Base-by-base conservation (phyloP, 116 monocot species). In the Dioscorea cayenensis region DNA sequence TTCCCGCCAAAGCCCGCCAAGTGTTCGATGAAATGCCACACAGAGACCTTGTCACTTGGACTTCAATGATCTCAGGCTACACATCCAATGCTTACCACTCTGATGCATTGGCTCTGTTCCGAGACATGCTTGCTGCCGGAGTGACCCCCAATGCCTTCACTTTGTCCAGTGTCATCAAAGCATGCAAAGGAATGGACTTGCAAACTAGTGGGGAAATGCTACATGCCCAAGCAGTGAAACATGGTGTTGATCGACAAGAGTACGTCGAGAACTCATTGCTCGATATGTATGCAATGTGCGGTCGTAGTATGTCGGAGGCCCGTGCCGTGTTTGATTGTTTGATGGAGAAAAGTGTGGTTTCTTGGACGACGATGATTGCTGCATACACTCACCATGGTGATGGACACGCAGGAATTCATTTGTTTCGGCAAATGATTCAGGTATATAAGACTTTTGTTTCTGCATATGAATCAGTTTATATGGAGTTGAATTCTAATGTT, bases 351-450 rank as follows among this genome's bases (percentile, higher is more conserved):
- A 82, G 79, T 5, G 75, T 68, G 0, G 86, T 77, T 49, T 66
- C 83, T 0, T 93, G 93, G 89, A 89, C 87, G 0, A 83, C 74
- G 22, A 84, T 93, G 80, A 85, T 93, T 28, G 71, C 93, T 4
- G 83, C 77, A 0, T 85, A 83, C 37, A 74, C 73, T 3, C 80
- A 68, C 4, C 27, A 22, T 5, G 87, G 89, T 18, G 60, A 87
- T 49, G 86, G 73, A 16, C 6, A 2, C 7, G 63, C 71, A 0
- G 89, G 75, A 7, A 32, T 85, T 21, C 50, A 49, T 48, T 22
- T 84, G 71, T 89, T 83, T 60, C 63, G 35, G 2, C 49, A 8
- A 28, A 87, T 89, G 89, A 62, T 83, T 27, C 78, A 80, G 78
- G 92, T 86, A 77, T 55, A 55, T 43, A 43, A 28, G 22, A 25